Evolutionary conservation across 1,284 basidiomycete genomes (phyloP).

Genomic region (Cutaneotrichosporon cavernicola): DNA sequence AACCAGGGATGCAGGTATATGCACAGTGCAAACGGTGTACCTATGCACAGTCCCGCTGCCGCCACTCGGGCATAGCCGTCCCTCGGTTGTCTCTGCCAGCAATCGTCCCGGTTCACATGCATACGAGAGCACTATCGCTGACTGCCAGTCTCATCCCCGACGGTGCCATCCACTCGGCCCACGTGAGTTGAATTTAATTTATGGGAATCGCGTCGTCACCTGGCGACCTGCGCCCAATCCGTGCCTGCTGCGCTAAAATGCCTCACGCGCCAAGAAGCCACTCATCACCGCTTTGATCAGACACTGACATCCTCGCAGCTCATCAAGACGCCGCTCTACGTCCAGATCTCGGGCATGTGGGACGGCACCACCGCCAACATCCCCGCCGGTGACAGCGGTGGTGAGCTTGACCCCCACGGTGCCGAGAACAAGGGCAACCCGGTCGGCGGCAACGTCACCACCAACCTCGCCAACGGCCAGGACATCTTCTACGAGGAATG

Average conservation of each 20-base stretch:
- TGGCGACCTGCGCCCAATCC: not conserved
- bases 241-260: constrained; percentile 7
- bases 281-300: too few species aligned
- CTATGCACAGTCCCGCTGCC: not conserved
- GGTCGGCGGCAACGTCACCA: constrained; percentile 57
- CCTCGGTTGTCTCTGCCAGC: not conserved
- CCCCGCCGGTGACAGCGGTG: constrained; percentile 56
- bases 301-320: constrained; percentile 9
- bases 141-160: constrained; percentile 48
- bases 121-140: constrained; percentile 3
- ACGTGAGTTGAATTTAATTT: constrained; percentile 34
- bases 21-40: too few species aligned
- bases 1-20: too few species aligned
- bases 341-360: constrained; percentile 57
- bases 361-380: constrained; percentile 52
- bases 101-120: not conserved
- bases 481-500: constrained; percentile 59
- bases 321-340: constrained; percentile 41
- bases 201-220: constrained; percentile 19
- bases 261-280: not conserved
- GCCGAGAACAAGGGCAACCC: constrained; percentile 56
- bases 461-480: constrained; percentile 53
- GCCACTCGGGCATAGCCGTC: not conserved
- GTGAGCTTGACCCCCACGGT: constrained; percentile 56
- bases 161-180: constrained; percentile 46